These are phyloP conservation scores for Aspergillus ustus DNA, from an alignment of 2,329 filamentous ascomycete species.

Conservation along the genomic window DNA sequence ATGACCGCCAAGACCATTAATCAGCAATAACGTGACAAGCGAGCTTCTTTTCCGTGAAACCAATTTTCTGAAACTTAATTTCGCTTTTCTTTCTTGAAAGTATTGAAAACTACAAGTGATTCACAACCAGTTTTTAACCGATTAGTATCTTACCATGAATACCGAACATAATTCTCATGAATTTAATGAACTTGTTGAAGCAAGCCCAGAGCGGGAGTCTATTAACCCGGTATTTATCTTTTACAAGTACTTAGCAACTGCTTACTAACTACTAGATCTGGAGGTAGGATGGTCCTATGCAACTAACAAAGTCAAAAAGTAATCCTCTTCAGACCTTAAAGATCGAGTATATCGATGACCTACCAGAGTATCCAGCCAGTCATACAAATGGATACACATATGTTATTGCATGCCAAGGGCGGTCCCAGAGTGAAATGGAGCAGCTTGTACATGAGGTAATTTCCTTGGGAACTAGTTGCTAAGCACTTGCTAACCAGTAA, in stretches of 20 bases:
- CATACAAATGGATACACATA: conserved; percentile 7
- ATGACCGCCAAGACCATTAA: neutral
- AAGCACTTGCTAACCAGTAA: neutral
- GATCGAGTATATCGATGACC: conserved; percentile 7
- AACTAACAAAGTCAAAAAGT: neutral
- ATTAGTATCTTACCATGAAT: neutral
- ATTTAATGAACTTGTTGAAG: neutral
- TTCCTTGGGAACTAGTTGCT: neutral
- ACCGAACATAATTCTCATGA: too few relatives aligned
- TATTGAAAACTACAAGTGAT: neutral
- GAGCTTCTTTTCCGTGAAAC: neutral
- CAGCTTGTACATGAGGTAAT: neutral
- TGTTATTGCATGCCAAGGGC: neutral
- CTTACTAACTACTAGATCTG: neutral
- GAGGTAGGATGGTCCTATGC: neutral
- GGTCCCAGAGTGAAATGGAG: neutral
- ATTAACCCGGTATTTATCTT: neutral
- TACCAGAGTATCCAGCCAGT: conserved; percentile 9
- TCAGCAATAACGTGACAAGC: neutral
- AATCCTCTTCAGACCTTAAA: neutral
- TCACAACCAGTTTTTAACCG: neutral
- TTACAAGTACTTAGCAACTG: neutral
- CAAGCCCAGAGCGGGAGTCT: neutral
- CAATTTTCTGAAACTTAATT: neutral
- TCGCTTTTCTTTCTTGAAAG: neutral